Evolutionary conservation across 495 filamentous ascomycete genomes (phyloP).

Genomic region (Bryoglossum gracile): DNA sequence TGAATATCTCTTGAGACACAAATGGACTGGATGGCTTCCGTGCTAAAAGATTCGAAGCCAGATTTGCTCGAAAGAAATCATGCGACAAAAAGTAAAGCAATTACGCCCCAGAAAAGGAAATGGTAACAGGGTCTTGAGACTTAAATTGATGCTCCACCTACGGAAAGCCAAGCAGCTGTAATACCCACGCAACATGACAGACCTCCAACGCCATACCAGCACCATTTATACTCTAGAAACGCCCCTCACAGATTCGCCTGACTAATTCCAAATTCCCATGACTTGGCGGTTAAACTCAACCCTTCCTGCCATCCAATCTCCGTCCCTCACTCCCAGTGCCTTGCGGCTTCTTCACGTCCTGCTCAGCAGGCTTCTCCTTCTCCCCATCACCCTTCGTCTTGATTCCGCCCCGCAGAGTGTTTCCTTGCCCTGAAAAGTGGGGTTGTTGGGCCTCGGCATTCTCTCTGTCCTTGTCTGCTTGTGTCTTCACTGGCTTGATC

Average conservation of each 20-base stretch:
- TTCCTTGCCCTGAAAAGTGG: conserved; percentile 79
- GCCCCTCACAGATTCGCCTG: neutral
- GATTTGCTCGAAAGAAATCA: neutral
- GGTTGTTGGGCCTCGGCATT: conserved; percentile 57
- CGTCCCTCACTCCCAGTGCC: conserved; percentile 4
- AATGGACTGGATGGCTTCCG: neutral
- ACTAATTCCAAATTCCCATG: neutral
- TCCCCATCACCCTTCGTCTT: conserved; percentile 38
- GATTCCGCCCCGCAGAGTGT: conserved; percentile 66
- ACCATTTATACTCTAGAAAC: neutral
- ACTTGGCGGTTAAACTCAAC: neutral
- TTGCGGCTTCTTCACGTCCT: conserved; percentile 21
- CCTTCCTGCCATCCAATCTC: conserved; percentile 20
- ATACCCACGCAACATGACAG: neutral
- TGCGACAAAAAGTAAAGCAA: neutral
- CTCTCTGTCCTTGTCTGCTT: conserved; percentile 60
- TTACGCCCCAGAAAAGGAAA: too few species aligned
- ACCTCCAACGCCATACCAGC: neutral
- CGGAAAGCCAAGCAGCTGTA: too few species aligned
- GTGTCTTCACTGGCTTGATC: conserved; percentile 76
- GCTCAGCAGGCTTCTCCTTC: conserved; percentile 19
- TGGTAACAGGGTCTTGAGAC: too few species aligned
- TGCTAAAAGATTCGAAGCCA: neutral
- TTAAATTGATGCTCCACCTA: too few species aligned
- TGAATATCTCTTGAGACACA: neutral